Evolutionary conservation across 305 asterid genomes (phyloP), one percentile per base, ranked within the genome.

Genomic region (Fraxinus baroniana): DNA sequence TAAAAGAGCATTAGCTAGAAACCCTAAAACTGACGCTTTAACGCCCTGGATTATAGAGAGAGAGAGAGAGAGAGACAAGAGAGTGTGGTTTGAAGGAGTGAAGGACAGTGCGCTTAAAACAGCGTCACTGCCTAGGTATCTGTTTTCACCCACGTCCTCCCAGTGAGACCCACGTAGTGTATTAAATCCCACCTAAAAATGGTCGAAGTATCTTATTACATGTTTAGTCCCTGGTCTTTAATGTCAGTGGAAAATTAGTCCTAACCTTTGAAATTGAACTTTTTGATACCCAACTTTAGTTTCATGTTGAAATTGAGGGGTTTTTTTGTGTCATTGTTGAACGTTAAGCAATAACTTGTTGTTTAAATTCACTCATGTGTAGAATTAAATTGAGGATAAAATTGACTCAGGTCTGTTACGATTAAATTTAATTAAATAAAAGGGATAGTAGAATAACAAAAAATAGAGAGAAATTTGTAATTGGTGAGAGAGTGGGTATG

Each of bases 61-160:
- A 72, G 41, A 36, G 9, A 36, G 85, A 72, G 78, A 76, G 83
- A 75, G 84, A 76, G 77, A 26, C 20, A 15, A 68, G 36, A 75
- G 64, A 66, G 74, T 1, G 74, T 76, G 7, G 79, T 37, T 55
- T 66, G 78, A 30, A 15, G 9, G 32, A 20, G 18, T 52, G 82
- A 41, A 73, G 17, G 46, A 70, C 30, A 62, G 46, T 37, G 33
- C 33, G 33, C 18, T 71, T 71, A 71, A 71, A 71, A 71, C 76
- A 71, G 76, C 37, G 44, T 30, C 76, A 70, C 76, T 71, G 76
- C 76, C 41, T 71, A 30, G 76, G 76, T 71, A 71, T 15, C 44
- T n/a, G 76, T 30, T 71, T 66, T 10, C 18, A 30, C 76, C 76
- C 76, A 71, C 76, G 76, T 71, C 41, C 75, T 30, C 33, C 33